Evolutionary conservation across 179 eudicot genomes (phyloP), one percentile per base, ranked within the genome.

Genomic region (Patellifolia procumbens): DNA sequence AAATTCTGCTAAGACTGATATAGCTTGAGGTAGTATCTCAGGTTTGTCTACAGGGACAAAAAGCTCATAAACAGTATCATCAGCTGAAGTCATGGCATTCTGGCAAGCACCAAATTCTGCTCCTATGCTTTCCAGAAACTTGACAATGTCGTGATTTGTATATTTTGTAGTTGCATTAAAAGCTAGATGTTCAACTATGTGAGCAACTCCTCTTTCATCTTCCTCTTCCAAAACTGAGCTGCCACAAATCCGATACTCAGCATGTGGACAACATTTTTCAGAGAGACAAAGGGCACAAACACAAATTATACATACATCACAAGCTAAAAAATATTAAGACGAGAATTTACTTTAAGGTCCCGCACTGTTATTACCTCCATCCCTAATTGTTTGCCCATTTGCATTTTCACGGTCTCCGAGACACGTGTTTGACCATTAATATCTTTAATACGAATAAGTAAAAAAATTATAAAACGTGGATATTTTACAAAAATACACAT

Each of bases 41-140:
- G 97, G 97, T 73, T 92, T 92, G 88, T 92, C 97, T 66, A 92
- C 86, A 24, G 97, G 97, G 81, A 92, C 92, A 84, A 90, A 90
- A 68, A 90, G 76, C 89, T 92, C 97, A 61, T 92, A 92, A 26
- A 92, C 84, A 51, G 97, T 92, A 78, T 92, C 97, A 85, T 92
- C 97, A 77, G 84, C 83, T 63, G 92, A 88, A 56, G 97, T 91
- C 51, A 87, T 83, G n/a, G 97, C 94, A 86, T 92, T 92, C 79
- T 90, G 92, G 79, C 97, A 92, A 73, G 97, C 91, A 73, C 97
- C 97, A 81, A 91, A 90, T 66, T 90, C 94, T 65, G 93, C 96
- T 73, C 96, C 96, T 45, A 91, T 85, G 73, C 97, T 91, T 75
- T 91, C 97, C 60, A 92, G 90, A 89, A 92, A 92, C 72, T 84